Evolutionary conservation across 805 yeast genomes (phyloP).

Genomic region (Candida vaughaniae): DNA sequence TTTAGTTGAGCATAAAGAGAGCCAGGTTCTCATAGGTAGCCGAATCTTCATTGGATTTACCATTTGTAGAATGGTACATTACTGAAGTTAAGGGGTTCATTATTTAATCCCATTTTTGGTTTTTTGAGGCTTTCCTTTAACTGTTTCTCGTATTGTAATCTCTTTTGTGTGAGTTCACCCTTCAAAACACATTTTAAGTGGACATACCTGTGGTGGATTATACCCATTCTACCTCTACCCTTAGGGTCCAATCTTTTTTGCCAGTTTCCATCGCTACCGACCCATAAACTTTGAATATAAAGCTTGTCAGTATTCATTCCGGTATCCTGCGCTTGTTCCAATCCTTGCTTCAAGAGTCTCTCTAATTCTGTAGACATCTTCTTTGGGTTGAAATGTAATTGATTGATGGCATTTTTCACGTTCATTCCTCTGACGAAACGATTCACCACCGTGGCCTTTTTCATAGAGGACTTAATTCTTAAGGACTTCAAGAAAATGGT

Average conservation of each 20-base stretch:
- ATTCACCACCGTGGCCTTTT: constrained; percentile 79
- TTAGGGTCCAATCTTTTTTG: constrained; percentile 70
- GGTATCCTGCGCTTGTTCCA: constrained; percentile 63
- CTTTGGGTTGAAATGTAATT: constrained; percentile 84
- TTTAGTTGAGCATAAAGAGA: too few relatives aligned
- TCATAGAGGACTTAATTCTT: constrained; percentile 83
- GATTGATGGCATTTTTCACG: constrained; percentile 81
- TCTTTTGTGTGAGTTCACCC: constrained; percentile 59
- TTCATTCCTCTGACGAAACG: constrained; percentile 72
- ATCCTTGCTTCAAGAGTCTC: constrained; percentile 68
- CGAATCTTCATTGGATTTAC: too few relatives aligned
- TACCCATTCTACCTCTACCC: constrained; percentile 89
- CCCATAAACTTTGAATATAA: constrained; percentile 82
- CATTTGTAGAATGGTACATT: constrained; percentile 43
- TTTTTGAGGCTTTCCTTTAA: constrained; percentile 47
- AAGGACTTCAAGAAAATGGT: constrained; percentile 77
- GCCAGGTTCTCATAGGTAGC: too few relatives aligned
- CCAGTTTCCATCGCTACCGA: constrained; percentile 84
- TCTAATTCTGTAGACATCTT: constrained; percentile 78
- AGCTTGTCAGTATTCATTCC: constrained; percentile 60
- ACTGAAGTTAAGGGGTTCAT: constrained; percentile 42
- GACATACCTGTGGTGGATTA: constrained; percentile 70
- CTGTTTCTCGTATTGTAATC: constrained; percentile 59
- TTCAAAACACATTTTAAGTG: constrained; percentile 79
- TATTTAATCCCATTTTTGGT: constrained; percentile 51